Evolutionary conservation across 768 basidiomycete species (phyloP).

Genomic region (Fomitopsis pulvina): DNA sequence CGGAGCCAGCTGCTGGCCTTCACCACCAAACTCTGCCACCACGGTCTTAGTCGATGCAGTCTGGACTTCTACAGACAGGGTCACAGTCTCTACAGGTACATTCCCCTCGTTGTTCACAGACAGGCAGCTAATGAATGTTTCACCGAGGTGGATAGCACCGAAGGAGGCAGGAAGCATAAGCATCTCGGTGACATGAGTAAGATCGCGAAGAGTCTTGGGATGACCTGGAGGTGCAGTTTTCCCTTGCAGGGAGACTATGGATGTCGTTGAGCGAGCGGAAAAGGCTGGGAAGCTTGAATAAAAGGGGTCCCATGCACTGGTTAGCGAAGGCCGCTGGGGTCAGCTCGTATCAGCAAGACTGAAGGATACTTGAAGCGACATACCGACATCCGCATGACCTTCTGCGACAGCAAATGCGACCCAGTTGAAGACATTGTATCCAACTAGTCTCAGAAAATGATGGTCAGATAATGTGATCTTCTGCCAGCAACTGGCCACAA

Average conservation of each 20-base stretch:
- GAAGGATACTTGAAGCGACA: no score
- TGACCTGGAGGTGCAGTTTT: conserved; percentile 61
- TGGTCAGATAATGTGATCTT: no score
- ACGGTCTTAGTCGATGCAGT: conserved; percentile 61
- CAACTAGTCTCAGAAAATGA: no score
- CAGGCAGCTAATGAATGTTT: conserved; percentile 79
- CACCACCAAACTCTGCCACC: conserved; percentile 58
- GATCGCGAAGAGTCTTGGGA: conserved; percentile 79
- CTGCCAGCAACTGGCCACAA: no score
- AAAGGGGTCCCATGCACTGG: conserved; percentile 79
- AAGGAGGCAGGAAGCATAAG: conserved; percentile 80
- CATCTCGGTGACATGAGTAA: conserved; percentile 72
- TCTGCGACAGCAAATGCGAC: no score
- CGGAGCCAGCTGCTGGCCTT: conserved; percentile 38
- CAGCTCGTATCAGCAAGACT: no score
- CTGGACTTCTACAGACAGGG: conserved; percentile 79
- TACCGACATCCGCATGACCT: no score
- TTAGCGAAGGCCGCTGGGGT: conserved; percentile 58
- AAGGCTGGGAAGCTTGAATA: conserved; percentile 80
- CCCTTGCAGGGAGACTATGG: conserved; percentile 72
- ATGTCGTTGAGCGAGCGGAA: conserved; percentile 74
- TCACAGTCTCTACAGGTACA: conserved; percentile 54
- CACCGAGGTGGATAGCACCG: conserved; percentile 83
- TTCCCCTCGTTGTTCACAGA: conserved; percentile 77
- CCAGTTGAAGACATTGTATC: no score